Percentiles rank a stretch among this genome's conserved stretches.
Conservation (phyloP, 768 basidiomycete genomes). For the Favolaschia claudopus region DNA sequence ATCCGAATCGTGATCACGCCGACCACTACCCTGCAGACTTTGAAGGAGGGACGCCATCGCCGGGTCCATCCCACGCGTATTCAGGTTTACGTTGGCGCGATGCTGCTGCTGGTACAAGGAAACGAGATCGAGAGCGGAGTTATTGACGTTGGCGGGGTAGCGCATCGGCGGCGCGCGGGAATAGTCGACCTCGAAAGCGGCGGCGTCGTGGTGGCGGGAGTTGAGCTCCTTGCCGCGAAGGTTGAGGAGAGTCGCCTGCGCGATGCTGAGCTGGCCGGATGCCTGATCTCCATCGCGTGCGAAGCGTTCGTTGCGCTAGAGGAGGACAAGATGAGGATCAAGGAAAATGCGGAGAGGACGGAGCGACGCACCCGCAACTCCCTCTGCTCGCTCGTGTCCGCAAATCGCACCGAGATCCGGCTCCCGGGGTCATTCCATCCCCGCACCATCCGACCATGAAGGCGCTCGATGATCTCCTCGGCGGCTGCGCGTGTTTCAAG, state of each 20-base stretch:
- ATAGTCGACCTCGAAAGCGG: constrained; percentile 48
- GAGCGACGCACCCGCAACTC: constrained; percentile 78
- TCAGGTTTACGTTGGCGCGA: not conserved
- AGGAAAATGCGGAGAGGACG: not conserved
- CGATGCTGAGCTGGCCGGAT: constrained; percentile 74
- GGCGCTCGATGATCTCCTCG: constrained; percentile 77
- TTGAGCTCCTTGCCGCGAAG: constrained; percentile 69
- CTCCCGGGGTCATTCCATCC: constrained; percentile 82
- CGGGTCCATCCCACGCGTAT: constrained; percentile 36
- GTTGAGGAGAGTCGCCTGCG: constrained; percentile 79
- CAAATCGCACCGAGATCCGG: constrained; percentile 81
- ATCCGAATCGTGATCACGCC: constrained; percentile 11
- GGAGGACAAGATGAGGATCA: constrained; percentile 1
- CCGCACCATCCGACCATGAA: constrained; percentile 82
- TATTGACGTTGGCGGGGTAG: constrained; percentile 15
- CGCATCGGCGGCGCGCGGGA: constrained; percentile 43
- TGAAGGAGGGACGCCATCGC: constrained; percentile 47
- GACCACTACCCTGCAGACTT: constrained; percentile 35
- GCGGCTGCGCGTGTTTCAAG: constrained; percentile 76
- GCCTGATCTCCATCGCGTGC: constrained; percentile 68
- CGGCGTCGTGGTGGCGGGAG: not conserved
- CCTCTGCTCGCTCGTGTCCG: constrained; percentile 79
- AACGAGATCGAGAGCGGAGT: not conserved
- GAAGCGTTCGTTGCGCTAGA: constrained; percentile 67
- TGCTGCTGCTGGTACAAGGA: constrained; percentile 11